Percentiles rank a stretch among this genome's conserved stretches.
phyloP scores from a whole-genome alignment of 345 rosid genomes.

The Eucalyptus albens region DNA sequence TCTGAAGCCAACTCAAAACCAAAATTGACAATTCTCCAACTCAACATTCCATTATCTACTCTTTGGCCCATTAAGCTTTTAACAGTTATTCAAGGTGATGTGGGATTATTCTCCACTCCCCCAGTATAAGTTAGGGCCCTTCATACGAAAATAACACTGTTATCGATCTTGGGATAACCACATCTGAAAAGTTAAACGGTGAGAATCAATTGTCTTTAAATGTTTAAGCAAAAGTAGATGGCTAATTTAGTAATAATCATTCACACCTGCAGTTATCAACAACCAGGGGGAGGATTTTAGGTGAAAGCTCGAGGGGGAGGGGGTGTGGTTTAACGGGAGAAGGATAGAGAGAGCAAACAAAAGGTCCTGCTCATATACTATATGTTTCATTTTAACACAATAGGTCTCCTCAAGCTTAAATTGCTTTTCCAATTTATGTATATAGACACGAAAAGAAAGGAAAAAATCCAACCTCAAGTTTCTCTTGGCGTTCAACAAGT shows the following conservation, averaged over 20 bases:
- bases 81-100: not conserved
- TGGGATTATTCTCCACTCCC: not conserved
- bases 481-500: constrained; percentile 65
- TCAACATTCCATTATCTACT: not conserved
- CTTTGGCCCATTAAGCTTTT: not conserved
- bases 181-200: not conserved
- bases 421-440: not conserved
- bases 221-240: not conserved
- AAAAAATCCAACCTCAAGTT: constrained; percentile 44
- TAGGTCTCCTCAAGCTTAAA: not conserved
- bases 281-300: not conserved
- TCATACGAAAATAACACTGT: not conserved
- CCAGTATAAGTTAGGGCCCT: not conserved
- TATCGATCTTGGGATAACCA: not conserved
- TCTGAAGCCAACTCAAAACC: not conserved
- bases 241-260: not conserved
- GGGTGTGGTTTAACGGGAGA: not conserved
- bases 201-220: not conserved
- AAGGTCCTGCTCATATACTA: not conserved
- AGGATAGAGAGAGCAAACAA: not conserved
- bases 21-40: not conserved
- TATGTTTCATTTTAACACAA: not conserved
- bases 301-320: not conserved
- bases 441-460: not conserved
- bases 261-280: not conserved